Base-by-base conservation (phyloP, 768 basidiomycete genomes). In the Clathrus columnatus region DNA sequence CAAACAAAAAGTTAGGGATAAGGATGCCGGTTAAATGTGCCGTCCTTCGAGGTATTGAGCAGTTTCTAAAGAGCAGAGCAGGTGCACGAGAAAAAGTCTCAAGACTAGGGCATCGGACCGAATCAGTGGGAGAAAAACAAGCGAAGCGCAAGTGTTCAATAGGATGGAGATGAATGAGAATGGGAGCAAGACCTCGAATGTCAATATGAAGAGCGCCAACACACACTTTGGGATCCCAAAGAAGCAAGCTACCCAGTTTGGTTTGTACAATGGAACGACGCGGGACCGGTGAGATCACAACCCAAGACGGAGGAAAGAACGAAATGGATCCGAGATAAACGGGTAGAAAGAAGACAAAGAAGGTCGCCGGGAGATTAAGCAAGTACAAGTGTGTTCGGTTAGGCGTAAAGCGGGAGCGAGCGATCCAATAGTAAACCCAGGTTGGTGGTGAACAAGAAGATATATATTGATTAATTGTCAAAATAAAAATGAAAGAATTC, bases 251-350 rank as follows among this genome's bases (percentile, higher is more conserved):
- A 18, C 24, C 23, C 48, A 17, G 16, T 26, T 49, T n/a, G n/a
- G n/a, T n/a, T n/a, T n/a, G 23, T 18, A 29, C 29, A 26, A 49
- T 24, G 26, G 48, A 50, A 50, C 21, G 48, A 50, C 20, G 26
- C 48, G 48, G 26, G 48, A 50, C 2, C 21, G 48, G 28, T 50
- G 48, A 28, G 48, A 50, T 50, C 48, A 50, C 48, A 50, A 17
- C 26, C 26, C 48, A 50, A 28, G 36, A 36, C 36, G 36, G 36
- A 36, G 36, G 36, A 36, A 50, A 24, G 26, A 26, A 23, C 26
- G 48, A 23, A 30, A 50, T 50, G 21, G 48, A 50, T 28, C 48
- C 48, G 48, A 50, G 48, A 50, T 18, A 30, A 50, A n/a, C 20
- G 48, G 20, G 20, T 24, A 30, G 21, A n/a, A 50, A 2, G 11